phyloP scores from a whole-genome alignment of 2,329 filamentous ascomycete genomes.

The Trichoderma simmonsii region DNA sequence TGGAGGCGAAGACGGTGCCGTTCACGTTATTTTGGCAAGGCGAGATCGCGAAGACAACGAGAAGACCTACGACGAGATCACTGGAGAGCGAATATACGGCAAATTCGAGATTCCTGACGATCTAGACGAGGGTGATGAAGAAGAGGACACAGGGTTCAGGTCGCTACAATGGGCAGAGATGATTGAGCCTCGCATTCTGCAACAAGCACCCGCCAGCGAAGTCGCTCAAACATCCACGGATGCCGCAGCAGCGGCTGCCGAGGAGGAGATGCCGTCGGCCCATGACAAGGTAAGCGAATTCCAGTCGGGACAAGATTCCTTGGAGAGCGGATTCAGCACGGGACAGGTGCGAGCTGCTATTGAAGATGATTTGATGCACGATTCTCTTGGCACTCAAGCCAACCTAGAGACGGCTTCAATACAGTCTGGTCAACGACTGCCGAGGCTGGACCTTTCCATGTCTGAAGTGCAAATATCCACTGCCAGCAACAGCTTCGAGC shows the following conservation, averaged over 20 bases:
- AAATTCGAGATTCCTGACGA: constrained; percentile 73
- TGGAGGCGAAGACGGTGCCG: constrained; percentile 45
- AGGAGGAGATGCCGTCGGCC: not conserved
- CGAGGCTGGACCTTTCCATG: constrained; percentile 24
- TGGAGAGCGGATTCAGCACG: constrained; percentile 29
- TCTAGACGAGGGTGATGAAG: constrained; percentile 56
- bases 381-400: constrained; percentile 16
- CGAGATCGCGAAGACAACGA: constrained; percentile 61
- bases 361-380: constrained; percentile 24
- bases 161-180: constrained; percentile 60
- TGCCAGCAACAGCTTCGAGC: constrained; percentile 24
- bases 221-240: constrained; percentile 19
- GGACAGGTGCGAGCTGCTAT: constrained; percentile 30
- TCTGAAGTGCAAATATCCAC: constrained; percentile 26
- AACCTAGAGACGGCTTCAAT: constrained; percentile 28
- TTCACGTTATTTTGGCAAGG: constrained; percentile 65
- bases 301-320: not conserved
- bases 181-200: constrained; percentile 64
- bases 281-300: constrained; percentile 18
- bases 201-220: constrained; percentile 32
- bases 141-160: constrained; percentile 61
- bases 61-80: constrained; percentile 60
- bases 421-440: constrained; percentile 29
- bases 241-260: not conserved
- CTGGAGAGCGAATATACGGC: constrained; percentile 70